Evolutionary conservation across 2,329 filamentous ascomycete species (phyloP), one percentile per base, ranked within the genome.

Genomic region (Colletotrichum melonis): DNA sequence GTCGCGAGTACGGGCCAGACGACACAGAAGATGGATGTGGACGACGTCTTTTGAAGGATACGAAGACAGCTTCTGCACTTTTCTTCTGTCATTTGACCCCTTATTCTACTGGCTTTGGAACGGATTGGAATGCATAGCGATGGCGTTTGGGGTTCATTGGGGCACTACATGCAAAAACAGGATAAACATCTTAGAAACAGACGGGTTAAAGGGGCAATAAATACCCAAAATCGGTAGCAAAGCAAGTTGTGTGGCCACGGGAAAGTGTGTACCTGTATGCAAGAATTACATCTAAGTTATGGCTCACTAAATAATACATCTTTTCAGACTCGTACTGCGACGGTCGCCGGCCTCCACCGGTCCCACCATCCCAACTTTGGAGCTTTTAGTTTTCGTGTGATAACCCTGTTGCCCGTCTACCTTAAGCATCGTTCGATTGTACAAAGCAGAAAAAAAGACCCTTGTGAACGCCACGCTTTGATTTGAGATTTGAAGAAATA

Each of bases 1-100:
- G 83, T 80, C 38, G 82, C 81, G 52, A 52, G 42, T 12, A 79
- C 78, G 62, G 81, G 76, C 5, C 75, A 75, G 65, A 78, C 76
- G 24, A 79, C 75, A 22, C 81, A 76, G 54, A 85, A 80, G 77
- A 88, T 88, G 86, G 86, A 88, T 35, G 77, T 87, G 12, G 88
- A 90, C 70, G 84, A 87, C 38, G 62, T 67, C 64, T 74, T 74
- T 42, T 42, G 38, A 42, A 19, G 16, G 63, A 63, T 3, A 32
- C 2, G 58, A 19, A 8, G 30, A 16, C 16, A 8, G 9, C 6
- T 19, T 55, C 9, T 42, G 38, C 38, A 16, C 14, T 5, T 55
- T 9, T 24, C 12, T 24, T 14, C 54, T 7, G 22, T 35, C n/a
- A 2, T 9, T 26, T 65, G 55, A 49, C 38, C 22, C 26, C 54